Evolutionary conservation across 805 yeast genomes (phyloP), one percentile per base, ranked within the genome.

Genomic region (Candida dajiaensis): DNA sequence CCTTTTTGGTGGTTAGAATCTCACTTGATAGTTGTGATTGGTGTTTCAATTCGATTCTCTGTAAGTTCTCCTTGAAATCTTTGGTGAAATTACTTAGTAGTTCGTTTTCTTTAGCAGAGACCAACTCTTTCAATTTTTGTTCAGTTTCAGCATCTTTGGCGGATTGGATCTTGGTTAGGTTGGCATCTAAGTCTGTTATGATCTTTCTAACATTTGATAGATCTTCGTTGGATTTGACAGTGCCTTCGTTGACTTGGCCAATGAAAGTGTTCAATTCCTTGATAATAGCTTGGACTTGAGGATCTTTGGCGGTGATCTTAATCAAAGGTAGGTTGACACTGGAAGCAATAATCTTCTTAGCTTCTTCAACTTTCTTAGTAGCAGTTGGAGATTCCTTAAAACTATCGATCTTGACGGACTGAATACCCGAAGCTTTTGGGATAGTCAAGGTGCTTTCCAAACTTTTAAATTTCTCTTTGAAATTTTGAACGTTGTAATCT

Each of bases 1-100:
- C 78, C 54, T 78, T 71, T 61, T 77, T 79, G 48, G 89, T 76
- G 33, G 85, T 81, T 53, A 77, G 78, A 45, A 89, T 71, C 65
- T 89, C 97, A 16, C 71, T 66, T 19, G 66, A 62, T 53, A 92
- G 70, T 53, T 81, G 76, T 40, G 70, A 65, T 50, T 77, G 71
- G 61, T 82, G 83, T 54, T 80, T 80, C 41, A 69, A 62, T 52
- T 83, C 83, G 55, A 88, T 71, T 47, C 74, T 75, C 42, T 71
- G 58, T 59, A 85, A 81, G 56, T 82, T 85, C n/a, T 65, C 62
- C 49, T 77, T 77, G 59, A 84, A 82, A 55, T 85, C 82, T 38
- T 71, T 65, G 56, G 80, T 70, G 63, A 85, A 78, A 46, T 75
- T 72, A 45, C 72, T 70, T n/a, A 85, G 74, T 51, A 83, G 64